Percentiles rank a stretch among this genome's conserved stretches.
phyloP scores from a whole-genome alignment of 495 filamentous ascomycete species.

The Penicillium cataractarum region DNA sequence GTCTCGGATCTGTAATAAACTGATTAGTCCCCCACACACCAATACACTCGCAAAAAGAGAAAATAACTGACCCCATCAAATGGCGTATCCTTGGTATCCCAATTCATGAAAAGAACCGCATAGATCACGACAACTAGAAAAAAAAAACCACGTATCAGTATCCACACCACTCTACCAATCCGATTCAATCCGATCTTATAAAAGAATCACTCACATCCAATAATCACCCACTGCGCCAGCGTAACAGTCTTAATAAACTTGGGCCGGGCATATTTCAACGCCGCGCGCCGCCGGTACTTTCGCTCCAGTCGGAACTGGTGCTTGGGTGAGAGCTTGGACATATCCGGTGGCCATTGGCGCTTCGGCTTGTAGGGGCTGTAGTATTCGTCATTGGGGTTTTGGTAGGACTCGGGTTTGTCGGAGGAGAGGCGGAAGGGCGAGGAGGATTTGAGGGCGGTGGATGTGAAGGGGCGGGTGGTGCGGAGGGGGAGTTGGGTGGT shows the following conservation, averaged over 20 bases:
- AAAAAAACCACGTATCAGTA: conserved; percentile 16
- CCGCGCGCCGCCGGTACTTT: conserved; percentile 68
- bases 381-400: conserved; percentile 27
- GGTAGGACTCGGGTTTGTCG: conserved; percentile 24
- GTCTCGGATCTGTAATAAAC: conserved; percentile 38
- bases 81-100: conserved; percentile 61
- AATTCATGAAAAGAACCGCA: conserved; percentile 77
- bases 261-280: conserved; percentile 74
- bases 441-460: conserved; percentile 18
- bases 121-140: conserved; percentile 69
- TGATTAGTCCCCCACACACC: neutral
- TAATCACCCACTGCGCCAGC: conserved; percentile 68
- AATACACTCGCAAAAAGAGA: neutral
- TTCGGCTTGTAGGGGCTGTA: conserved; percentile 75
- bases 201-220: conserved; percentile 57
- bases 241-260: conserved; percentile 72
- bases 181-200: neutral
- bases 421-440: conserved; percentile 46
- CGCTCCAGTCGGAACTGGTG: conserved; percentile 76
- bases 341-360: conserved; percentile 90
- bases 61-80: conserved; percentile 55
- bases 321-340: conserved; percentile 73
- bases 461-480: conserved; percentile 22
- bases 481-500: conserved; percentile 14
- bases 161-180: neutral